A percentile compares a stretch with the other conserved stretches of the same genome.
Evolutionary conservation across 169 alveolate species (phyloP).

Genomic region (Cryptosporidium andersoni): DNA sequence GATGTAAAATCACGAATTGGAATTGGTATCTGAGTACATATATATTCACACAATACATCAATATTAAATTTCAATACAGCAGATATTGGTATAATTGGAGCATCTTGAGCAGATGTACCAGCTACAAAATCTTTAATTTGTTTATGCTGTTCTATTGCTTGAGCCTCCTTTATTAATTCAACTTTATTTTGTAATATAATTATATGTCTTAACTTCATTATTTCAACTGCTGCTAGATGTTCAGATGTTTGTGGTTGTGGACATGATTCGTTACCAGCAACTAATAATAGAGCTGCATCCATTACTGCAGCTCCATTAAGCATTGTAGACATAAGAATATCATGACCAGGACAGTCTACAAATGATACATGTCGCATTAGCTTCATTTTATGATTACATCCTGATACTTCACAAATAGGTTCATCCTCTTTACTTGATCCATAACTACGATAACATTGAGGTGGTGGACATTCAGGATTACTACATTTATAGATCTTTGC

Average conservation of each 20-base stretch:
- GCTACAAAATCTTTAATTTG: conserved; percentile 91
- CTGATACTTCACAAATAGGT: conserved; percentile 90
- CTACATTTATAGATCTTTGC: conserved; percentile 98
- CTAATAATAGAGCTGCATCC: conserved; percentile 98
- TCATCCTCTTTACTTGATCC: conserved; percentile 91
- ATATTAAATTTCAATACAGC: conserved; percentile 96
- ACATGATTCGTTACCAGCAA: conserved; percentile 95
- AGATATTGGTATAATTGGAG: conserved; percentile 97
- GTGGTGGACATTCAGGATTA: conserved; percentile 95
- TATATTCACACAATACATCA: conserved; percentile 94
- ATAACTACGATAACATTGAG: conserved; percentile 92
- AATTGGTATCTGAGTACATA: conserved; percentile 93
- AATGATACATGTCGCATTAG: conserved; percentile 95
- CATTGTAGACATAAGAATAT: conserved; percentile 99
- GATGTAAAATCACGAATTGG: conserved; percentile 96
- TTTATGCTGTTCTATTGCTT: conserved; percentile 93
- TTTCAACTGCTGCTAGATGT: conserved; percentile 99
- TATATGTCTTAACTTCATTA: conserved; percentile 96
- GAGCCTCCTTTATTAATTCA: conserved; percentile 95
- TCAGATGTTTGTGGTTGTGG: conserved; percentile 99
- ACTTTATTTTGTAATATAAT: conserved; percentile 97
- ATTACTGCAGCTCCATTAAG: conserved; percentile 99
- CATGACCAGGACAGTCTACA: conserved; percentile 99
- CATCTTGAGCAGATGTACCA: conserved; percentile 96
- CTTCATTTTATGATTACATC: conserved; percentile 86